phyloP scores from a whole-genome alignment of 352 stramenopile species.

The Blastocystis sp. region DNA sequence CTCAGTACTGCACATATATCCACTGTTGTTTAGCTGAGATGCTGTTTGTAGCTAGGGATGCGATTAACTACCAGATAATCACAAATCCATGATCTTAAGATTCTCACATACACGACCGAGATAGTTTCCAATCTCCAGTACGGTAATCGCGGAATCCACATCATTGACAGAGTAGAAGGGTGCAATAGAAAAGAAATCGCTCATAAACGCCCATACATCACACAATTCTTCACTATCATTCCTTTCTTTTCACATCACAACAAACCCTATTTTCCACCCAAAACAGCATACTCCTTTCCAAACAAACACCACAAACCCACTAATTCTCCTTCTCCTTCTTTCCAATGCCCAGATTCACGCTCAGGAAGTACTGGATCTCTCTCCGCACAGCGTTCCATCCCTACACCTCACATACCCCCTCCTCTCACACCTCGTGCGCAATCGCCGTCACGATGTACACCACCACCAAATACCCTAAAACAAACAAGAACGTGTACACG shows the following conservation, averaged over 20 bases:
- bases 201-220: too few species aligned
- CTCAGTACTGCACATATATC: too few species aligned
- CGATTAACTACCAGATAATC: neutral
- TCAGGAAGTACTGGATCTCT: neutral
- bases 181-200: too few species aligned
- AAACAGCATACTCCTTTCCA: too few species aligned
- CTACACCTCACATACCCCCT: neutral
- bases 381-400: neutral
- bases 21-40: too few species aligned
- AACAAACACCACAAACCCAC: neutral
- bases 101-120: slow-evolving; percentile 52
- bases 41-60: too few species aligned
- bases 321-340: slow-evolving; percentile 34
- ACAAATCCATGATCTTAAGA: slow-evolving; percentile 34
- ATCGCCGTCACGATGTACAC: slow-evolving; percentile 15
- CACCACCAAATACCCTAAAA: slow-evolving; percentile 15
- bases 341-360: neutral
- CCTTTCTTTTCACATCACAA: too few species aligned
- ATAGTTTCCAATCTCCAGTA: slow-evolving; percentile 7
- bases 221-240: too few species aligned
- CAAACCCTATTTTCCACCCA: neutral
- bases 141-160: slow-evolving; percentile 2
- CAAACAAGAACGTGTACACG: slow-evolving; percentile 38
- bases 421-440: neutral
- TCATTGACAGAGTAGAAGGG: neutral